Evolutionary conservation across 805 yeast genomes (phyloP).

Genomic region (Yamadazyma insecticola): DNA sequence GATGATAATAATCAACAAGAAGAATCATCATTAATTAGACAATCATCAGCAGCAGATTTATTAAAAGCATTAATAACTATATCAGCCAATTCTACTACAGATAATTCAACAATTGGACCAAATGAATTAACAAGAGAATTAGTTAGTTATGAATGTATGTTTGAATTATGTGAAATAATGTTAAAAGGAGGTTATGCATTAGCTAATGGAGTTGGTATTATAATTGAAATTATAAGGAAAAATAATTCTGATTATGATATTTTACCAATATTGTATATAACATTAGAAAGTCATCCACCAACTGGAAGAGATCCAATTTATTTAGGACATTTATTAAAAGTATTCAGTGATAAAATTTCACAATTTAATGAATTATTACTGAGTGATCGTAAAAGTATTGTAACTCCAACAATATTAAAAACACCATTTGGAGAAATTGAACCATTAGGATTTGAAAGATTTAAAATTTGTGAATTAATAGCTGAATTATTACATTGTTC

Average conservation of each 20-base stretch:
- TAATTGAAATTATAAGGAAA: slow-evolving; percentile 42
- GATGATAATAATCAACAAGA: slow-evolving; percentile 13
- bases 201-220: slow-evolving; percentile 46
- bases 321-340: slow-evolving; percentile 38
- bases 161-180: slow-evolving; percentile 34
- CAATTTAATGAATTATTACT: slow-evolving; percentile 34
- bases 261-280: slow-evolving; percentile 40
- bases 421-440: slow-evolving; percentile 35
- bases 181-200: slow-evolving; percentile 43
- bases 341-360: slow-evolving; percentile 34
- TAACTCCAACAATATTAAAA: slow-evolving; percentile 14
- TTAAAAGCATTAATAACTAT: slow-evolving; percentile 43
- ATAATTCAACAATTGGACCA: slow-evolving; percentile 43
- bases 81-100: slow-evolving; percentile 43
- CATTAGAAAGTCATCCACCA: slow-evolving; percentile 43
- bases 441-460: slow-evolving; percentile 44
- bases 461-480: slow-evolving; percentile 42
- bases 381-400: slow-evolving; percentile 13
- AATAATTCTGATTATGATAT: slow-evolving; percentile 44
- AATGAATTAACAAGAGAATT: slow-evolving; percentile 42
- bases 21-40: slow-evolving; percentile 23
- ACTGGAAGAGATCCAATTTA: slow-evolving; percentile 45
- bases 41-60: slow-evolving; percentile 42
- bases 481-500: slow-evolving; percentile 46
- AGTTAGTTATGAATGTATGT: slow-evolving; percentile 35